A percentile compares a stretch with the other conserved stretches of the same genome.
Conservation (phyloP, 2,329 filamentous ascomycete species). For the Parasarocladium wereldwijsianum region DNA sequence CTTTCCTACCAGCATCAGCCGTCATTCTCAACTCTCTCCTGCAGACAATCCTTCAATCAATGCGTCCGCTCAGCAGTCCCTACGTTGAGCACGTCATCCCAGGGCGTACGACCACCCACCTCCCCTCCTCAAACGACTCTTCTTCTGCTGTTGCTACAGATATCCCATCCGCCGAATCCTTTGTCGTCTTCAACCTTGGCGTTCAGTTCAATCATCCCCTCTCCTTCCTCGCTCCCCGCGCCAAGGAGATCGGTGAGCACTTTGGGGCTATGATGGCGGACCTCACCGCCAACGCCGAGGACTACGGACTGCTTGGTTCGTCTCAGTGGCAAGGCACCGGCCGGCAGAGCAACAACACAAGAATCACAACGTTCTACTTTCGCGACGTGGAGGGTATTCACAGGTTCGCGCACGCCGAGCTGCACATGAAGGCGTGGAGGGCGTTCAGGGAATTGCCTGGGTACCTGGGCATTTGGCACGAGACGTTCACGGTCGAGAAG, state of each 20-base stretch:
- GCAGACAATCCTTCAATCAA: slow-evolving; percentile 14
- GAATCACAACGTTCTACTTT: slow-evolving; percentile 36
- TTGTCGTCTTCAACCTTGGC: slow-evolving; percentile 31
- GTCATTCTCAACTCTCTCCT: slow-evolving; percentile 16
- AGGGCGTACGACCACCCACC: slow-evolving; percentile 19
- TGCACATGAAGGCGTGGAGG: slow-evolving; percentile 34
- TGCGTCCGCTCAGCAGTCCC: slow-evolving; percentile 9
- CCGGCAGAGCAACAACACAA: slow-evolving; percentile 21
- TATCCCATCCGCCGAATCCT: slow-evolving; percentile 12
- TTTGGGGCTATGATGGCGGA: slow-evolving; percentile 23
- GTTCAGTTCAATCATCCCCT: slow-evolving; percentile 32
- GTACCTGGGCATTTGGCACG: slow-evolving; percentile 39
- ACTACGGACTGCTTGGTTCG: slow-evolving; percentile 31
- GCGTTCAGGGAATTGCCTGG: too few relatives aligned
- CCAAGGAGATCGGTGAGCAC: slow-evolving; percentile 19
- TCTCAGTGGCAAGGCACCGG: slow-evolving; percentile 20
- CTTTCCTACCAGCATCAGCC: slow-evolving; percentile 16
- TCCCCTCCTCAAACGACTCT: slow-evolving; percentile 13
- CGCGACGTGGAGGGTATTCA: slow-evolving; percentile 30
- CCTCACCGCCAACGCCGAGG: slow-evolving; percentile 20
- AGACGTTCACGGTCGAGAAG: slow-evolving; percentile 30
- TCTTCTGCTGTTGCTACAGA: too few relatives aligned
- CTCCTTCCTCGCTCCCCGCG: slow-evolving; percentile 30
- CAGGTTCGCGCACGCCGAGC: slow-evolving; percentile 31
- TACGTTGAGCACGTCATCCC: slow-evolving; percentile 14